Base-by-base conservation (phyloP, 768 basidiomycete species). In the Boletus pseudo-olivaceus region DNA sequence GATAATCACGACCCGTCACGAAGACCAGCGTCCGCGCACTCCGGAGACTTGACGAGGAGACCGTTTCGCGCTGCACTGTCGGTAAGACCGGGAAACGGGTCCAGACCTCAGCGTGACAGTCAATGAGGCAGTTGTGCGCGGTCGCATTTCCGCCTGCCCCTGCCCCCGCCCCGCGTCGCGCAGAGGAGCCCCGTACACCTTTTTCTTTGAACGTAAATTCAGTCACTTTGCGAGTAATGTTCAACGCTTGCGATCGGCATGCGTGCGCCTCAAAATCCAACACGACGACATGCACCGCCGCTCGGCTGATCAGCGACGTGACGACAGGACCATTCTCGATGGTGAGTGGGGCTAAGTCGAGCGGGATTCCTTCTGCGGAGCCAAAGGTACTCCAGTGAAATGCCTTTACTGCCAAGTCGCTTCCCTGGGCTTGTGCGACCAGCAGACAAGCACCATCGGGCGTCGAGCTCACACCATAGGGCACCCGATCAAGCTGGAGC, bases 301-400 rank as follows among this genome's bases (percentile, higher is more conserved):
- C 65, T 47, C 78, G 71, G 42, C 60, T 73, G 38, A 72, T 68
- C 26, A 85, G 53, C 0, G 84, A 83, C 0, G 82, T 82, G 14
- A 80, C 51, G 9, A 39, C 63, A 43, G 70, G 58, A 11, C 47
- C 48, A 15, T 60, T 62, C 4, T 67, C 62, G 8, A 57, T 46
- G 6, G 60, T 52, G n/a, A 69, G 56, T 0, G 59, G 57, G 0
- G 66, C 70, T 20, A 78, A 51, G 17, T 72, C 60, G 0, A 82
- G 60, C 0, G 30, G 17, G n/a, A 76, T 77, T 19, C 82, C 83
- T 12, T 70, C 61, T 0, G 73, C 69, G 0, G 79, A 76, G 3
- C 83, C 84, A 53, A 85, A 83, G 1, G 81, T 80, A 10, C 67
- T 70, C 80, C 78, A 82, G 58, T 84, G 84, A 57, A 78, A 82